Evolutionary conservation across 768 basidiomycete species (phyloP), one percentile per base, ranked within the genome.

Genomic region (Tubosaeta sp.): DNA sequence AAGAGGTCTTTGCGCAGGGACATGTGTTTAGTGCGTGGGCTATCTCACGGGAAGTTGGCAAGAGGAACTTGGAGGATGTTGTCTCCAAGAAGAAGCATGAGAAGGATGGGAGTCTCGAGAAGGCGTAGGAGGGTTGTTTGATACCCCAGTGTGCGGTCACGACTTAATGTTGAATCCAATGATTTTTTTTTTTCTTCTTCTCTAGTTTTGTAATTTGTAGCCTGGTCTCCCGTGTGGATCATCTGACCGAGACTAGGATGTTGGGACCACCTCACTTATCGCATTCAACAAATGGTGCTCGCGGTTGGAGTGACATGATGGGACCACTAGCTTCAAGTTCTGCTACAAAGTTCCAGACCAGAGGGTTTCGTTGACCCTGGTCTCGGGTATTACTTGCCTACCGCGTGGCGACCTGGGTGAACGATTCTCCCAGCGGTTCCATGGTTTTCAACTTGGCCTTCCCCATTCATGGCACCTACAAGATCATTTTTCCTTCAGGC

Each of bases 11-110:
- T 72, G 69, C 72, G 6, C 79, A 83, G 57, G 86, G 85, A 0
- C 80, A 90, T 57, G 63, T 68, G 29, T 90, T 84, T 69, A 73
- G 81, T 16, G 86, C 88, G 6, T 90, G 88, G 87, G 77, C 76
- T 53, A 76, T 87, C 55, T 73, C 74, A 34, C 75, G 76, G 54
- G 67, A 81, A 31, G 80, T 84, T 22, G 86, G 86, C 5, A 79
- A 74, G 75, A 82, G 76, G 76, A 80, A 76, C 4, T 67, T 86
- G 55, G 67, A 72, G 14, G 76, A 86, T 19, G 73, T 84, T 36
- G 61, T 74, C 7, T 41, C 12, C 9, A 42, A 56, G 25, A 43
- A 57, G 22, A 59, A 61, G 36, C 8, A 54, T 2, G 61, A 58
- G 34, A 57, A 58, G 16, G 34, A 43, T 0, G 53, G 22, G 1